These are phyloP conservation scores for Kingdonia uniflora DNA, from an alignment of 164 flowering plant genomes.

Conservation along the genomic window DNA sequence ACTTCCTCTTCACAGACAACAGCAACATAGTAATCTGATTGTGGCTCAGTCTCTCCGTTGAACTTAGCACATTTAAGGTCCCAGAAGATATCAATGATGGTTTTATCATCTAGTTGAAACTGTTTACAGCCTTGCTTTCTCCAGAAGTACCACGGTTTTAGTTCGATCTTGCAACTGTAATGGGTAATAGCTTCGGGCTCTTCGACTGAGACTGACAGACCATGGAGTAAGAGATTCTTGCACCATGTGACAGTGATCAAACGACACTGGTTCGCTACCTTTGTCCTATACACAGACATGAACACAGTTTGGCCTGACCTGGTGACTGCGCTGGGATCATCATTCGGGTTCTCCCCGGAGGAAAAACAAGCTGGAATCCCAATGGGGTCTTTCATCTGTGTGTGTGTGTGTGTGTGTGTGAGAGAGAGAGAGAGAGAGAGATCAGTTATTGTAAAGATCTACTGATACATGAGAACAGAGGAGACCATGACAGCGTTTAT, in stretches of 20 bases:
- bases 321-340: constrained; percentile 37
- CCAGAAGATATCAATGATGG: constrained; percentile 48
- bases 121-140: constrained; percentile 52
- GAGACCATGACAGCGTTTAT: constrained; percentile 33
- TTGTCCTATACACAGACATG: constrained; percentile 22
- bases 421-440: constrained; percentile 14
- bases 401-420: background rate
- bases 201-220: constrained; percentile 51
- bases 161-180: constrained; percentile 53
- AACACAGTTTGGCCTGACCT: constrained; percentile 43
- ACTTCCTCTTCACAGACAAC: constrained; percentile 54
- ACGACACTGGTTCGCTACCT: constrained; percentile 39
- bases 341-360: constrained; percentile 31
- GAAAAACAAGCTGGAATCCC: constrained; percentile 68
- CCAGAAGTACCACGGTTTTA: constrained; percentile 71
- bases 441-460: constrained; percentile 9
- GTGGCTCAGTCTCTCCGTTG: constrained; percentile 54
- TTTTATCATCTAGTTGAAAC: constrained; percentile 30
- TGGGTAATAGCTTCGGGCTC: constrained; percentile 32
- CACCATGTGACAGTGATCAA: constrained; percentile 67
- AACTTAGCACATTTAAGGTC: constrained; percentile 58
- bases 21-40: constrained; percentile 57
- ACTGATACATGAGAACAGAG: constrained; percentile 33
- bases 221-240: constrained; percentile 55
- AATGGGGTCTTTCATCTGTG: constrained; percentile 57